Evolutionary conservation across 257 asterid species (phyloP).

Genomic region (Scutellaria minor): DNA sequence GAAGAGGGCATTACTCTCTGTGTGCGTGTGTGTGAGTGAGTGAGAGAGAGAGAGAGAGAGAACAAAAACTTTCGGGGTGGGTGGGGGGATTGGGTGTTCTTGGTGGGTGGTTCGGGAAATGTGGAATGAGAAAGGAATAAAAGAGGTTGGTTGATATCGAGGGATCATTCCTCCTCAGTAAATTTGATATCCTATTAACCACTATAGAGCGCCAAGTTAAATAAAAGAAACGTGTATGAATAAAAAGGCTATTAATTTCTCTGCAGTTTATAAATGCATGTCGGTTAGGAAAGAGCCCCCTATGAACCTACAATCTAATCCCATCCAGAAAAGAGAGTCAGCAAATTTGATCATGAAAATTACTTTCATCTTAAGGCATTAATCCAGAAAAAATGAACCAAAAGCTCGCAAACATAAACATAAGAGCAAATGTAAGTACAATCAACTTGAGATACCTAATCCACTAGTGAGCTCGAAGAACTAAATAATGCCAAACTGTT

Average conservation of each 20-base stretch:
- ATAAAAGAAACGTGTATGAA: too few species aligned
- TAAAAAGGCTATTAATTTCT: too few species aligned
- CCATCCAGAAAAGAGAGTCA: conserved; percentile 14
- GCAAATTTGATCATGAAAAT: not conserved
- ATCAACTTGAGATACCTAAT: conserved; percentile 1
- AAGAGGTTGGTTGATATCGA: not conserved
- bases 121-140: too few species aligned
- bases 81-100: too few species aligned
- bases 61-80: too few species aligned
- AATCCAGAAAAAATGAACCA: conserved; percentile 10
- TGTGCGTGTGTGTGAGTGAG: not conserved
- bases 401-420: not conserved
- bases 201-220: too few species aligned
- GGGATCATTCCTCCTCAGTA: too few species aligned
- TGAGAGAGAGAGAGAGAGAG: not conserved
- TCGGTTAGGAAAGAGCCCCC: not conserved
- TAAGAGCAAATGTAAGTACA: not conserved
- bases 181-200: too few species aligned
- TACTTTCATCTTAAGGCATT: not conserved
- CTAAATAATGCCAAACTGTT: conserved; percentile 5
- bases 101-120: too few species aligned
- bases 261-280: not conserved
- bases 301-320: conserved; percentile 14
- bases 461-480: not conserved
- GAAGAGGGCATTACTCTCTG: not conserved